Conservation (phyloP, 139 green algal species). For the Trebouxia sp. region DNA sequence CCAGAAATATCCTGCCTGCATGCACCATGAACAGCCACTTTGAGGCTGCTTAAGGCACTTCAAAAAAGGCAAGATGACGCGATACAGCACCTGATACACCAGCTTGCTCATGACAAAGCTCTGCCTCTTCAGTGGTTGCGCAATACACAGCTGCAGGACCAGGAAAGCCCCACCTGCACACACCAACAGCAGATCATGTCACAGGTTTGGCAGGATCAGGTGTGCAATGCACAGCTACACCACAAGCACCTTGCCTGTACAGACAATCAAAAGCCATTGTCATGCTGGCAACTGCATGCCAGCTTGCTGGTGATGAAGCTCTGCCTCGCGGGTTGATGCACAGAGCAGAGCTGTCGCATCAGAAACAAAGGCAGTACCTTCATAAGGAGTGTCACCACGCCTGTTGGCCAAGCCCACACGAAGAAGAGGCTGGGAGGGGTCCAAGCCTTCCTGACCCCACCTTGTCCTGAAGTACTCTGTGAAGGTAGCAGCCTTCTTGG, state of each 20-base stretch:
- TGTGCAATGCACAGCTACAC: too few species aligned
- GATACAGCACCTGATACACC: conserved; percentile 44
- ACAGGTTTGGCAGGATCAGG: too few species aligned
- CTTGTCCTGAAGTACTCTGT: conserved; percentile 13
- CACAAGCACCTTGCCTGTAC: too few species aligned
- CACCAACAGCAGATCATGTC: too few species aligned
- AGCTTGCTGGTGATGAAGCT: too few species aligned
- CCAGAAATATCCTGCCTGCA: too few species aligned
- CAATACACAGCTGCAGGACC: conserved; percentile 45
- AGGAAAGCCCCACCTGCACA: conserved; percentile 34
- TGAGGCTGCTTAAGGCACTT: too few species aligned
- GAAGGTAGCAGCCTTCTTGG: conserved; percentile 11
- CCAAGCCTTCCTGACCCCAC: conserved; percentile 1
- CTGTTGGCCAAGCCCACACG: conserved; percentile 2
- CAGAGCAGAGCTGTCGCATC: background rate
- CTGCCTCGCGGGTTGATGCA: background rate
- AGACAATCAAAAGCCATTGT: too few species aligned
- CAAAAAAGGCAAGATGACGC: too few species aligned
- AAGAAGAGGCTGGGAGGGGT: background rate
- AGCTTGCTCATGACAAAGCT: conserved; percentile 9
- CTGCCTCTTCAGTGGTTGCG: conserved; percentile 32
- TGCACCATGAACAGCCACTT: too few species aligned
- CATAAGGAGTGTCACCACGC: conserved; percentile 2
- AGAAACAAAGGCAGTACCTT: background rate
- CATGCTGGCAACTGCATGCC: too few species aligned